Conservation (phyloP, 768 basidiomycete species). For the Trametes maxima region DNA sequence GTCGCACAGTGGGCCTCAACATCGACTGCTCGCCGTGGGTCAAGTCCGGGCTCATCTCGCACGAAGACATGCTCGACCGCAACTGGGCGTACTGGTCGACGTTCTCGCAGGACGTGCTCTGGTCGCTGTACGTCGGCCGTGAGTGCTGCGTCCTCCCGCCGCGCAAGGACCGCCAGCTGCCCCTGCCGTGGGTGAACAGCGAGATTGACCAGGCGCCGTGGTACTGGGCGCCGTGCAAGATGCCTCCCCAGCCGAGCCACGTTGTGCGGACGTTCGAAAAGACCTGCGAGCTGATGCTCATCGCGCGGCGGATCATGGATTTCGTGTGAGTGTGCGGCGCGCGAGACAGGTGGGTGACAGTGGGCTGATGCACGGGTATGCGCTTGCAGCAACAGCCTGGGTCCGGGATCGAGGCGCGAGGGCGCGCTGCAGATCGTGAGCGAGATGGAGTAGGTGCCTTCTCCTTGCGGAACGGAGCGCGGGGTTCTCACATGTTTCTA, state of each 20-base stretch:
- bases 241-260: constrained; percentile 41
- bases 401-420: constrained; percentile 42
- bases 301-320: constrained; percentile 55
- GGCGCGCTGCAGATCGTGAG: constrained; percentile 51
- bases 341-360: background rate
- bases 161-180: constrained; percentile 39
- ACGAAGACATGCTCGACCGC: constrained; percentile 56
- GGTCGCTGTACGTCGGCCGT: constrained; percentile 68
- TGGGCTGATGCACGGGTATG: background rate
- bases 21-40: constrained; percentile 63
- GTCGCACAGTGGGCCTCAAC: constrained; percentile 52
- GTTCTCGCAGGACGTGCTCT: constrained; percentile 62
- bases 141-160: constrained; percentile 53
- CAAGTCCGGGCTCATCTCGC: constrained; percentile 50
- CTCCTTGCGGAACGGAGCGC: background rate
- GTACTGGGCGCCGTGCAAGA: constrained; percentile 43
- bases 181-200: constrained; percentile 50
- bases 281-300: constrained; percentile 50
- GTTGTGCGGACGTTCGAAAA: constrained; percentile 45
- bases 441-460: constrained; percentile 49
- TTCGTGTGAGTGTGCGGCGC: constrained; percentile 46
- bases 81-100: constrained; percentile 64
- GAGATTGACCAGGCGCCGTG: constrained; percentile 54
- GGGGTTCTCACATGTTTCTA: constrained; percentile 4
- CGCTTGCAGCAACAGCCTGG: constrained; percentile 45